A percentile compares a stretch with the other conserved stretches of the same genome.
Conservation (phyloP, 148 eudicot species). For the Vaccinium macrocarpon region DNA sequence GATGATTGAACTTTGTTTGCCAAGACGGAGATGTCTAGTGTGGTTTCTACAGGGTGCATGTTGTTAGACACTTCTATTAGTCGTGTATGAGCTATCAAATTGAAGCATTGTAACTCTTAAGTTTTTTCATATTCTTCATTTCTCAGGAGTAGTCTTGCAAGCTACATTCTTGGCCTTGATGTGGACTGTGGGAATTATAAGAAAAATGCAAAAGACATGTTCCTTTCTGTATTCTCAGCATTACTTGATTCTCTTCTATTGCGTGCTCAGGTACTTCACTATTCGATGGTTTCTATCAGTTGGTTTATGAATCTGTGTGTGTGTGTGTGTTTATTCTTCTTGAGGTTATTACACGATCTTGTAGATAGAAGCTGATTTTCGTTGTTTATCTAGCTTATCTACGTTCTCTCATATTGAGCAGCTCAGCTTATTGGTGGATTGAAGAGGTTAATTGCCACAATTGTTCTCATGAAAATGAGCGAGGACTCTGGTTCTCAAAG, state of each 20-base stretch:
- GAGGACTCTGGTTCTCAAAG: neutral
- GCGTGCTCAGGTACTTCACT: constrained; percentile 75
- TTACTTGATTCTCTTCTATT: constrained; percentile 80
- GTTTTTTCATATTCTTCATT: constrained; percentile 15
- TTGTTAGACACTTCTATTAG: neutral
- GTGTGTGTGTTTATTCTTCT: constrained; percentile 14
- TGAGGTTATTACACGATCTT: neutral
- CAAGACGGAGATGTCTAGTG: constrained; percentile 10
- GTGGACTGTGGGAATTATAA: constrained; percentile 41
- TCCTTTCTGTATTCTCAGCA: constrained; percentile 66
- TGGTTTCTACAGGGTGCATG: neutral
- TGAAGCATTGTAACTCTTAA: neutral
- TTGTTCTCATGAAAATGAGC: neutral
- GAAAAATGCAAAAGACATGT: constrained; percentile 44
- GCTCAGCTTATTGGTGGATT: neutral
- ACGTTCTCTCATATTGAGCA: neutral
- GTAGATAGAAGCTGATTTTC: neutral
- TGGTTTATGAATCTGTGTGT: neutral
- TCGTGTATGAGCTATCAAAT: neutral
- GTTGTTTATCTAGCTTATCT: neutral
- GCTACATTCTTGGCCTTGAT: constrained; percentile 64
- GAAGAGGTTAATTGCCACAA: neutral
- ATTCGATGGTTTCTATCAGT: neutral
- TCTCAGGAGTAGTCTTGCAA: constrained; percentile 76
- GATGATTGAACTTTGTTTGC: constrained; percentile 6